Evolutionary conservation across 2,329 filamentous ascomycete genomes (phyloP).

Genomic region (Trichoderma afroharzianum): DNA sequence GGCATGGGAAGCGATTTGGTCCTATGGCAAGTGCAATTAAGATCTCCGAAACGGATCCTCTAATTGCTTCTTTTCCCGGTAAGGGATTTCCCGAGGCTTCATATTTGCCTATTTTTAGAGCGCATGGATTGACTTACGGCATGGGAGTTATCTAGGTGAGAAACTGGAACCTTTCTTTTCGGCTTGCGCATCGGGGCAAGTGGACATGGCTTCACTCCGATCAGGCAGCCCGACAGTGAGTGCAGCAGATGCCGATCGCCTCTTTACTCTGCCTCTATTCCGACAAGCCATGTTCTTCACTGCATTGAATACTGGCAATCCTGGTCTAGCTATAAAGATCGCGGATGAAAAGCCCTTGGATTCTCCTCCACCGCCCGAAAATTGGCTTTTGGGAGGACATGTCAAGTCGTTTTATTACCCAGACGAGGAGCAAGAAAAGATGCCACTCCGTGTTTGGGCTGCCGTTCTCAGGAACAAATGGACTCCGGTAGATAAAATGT

Average conservation of each 20-base stretch:
- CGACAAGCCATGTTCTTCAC: background rate
- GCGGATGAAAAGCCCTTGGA: background rate
- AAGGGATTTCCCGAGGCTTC: background rate
- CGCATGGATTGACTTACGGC: background rate
- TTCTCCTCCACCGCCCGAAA: background rate
- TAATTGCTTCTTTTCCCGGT: background rate
- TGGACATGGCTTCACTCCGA: background rate
- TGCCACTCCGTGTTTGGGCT: background rate
- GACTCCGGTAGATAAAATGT: background rate
- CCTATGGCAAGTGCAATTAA: background rate
- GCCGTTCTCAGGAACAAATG: background rate
- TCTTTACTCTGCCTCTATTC: background rate
- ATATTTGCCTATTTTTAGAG: background rate
- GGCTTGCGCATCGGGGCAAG: background rate
- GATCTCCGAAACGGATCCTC: background rate
- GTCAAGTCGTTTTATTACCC: background rate
- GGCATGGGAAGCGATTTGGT: background rate
- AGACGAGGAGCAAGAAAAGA: background rate
- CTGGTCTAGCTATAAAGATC: background rate
- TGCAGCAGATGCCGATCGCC: background rate
- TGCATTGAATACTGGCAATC: background rate
- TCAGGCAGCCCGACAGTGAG: background rate
- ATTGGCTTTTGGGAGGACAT: background rate
- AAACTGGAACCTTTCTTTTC: background rate
- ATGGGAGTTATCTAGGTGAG: background rate